phyloP scores from a whole-genome alignment of 306 rosid species.

The Begonia peltatifolia region DNA sequence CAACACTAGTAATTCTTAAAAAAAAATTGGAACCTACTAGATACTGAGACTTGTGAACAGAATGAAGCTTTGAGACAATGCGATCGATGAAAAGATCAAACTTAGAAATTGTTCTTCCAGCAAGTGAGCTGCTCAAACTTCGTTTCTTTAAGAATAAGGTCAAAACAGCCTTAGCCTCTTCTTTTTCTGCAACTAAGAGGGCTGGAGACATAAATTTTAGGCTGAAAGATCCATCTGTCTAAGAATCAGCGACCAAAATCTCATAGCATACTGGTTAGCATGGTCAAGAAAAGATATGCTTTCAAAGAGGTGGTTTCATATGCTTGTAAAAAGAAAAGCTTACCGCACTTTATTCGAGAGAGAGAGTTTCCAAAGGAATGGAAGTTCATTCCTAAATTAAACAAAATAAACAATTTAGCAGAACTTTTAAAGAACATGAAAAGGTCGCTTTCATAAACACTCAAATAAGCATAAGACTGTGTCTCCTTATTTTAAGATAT shows the following conservation, averaged over 20 bases:
- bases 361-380: slow-evolving; percentile 33
- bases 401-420: background rate
- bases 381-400: slow-evolving; percentile 37
- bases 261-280: slow-evolving; percentile 10
- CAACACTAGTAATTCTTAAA: background rate
- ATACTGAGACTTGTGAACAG: slow-evolving; percentile 70
- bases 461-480: too few relatives aligned
- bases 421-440: too few relatives aligned
- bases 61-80: slow-evolving; percentile 68
- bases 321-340: slow-evolving; percentile 14
- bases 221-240: slow-evolving; percentile 35
- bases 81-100: slow-evolving; percentile 65
- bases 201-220: slow-evolving; percentile 34
- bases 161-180: slow-evolving; percentile 85
- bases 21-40: slow-evolving; percentile 69
- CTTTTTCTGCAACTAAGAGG: slow-evolving; percentile 77
- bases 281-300: slow-evolving; percentile 1
- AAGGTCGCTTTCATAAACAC: too few relatives aligned
- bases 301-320: slow-evolving; percentile 5
- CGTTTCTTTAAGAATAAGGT: slow-evolving; percentile 72
- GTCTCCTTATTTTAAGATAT: too few relatives aligned
- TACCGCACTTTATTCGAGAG: slow-evolving; percentile 51
- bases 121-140: slow-evolving; percentile 61
- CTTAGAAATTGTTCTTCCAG: slow-evolving; percentile 64
- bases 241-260: slow-evolving; percentile 26